Evolutionary conservation across 2,329 filamentous ascomycete genomes (phyloP).

Genomic region (Stachybotrys elegans): DNA sequence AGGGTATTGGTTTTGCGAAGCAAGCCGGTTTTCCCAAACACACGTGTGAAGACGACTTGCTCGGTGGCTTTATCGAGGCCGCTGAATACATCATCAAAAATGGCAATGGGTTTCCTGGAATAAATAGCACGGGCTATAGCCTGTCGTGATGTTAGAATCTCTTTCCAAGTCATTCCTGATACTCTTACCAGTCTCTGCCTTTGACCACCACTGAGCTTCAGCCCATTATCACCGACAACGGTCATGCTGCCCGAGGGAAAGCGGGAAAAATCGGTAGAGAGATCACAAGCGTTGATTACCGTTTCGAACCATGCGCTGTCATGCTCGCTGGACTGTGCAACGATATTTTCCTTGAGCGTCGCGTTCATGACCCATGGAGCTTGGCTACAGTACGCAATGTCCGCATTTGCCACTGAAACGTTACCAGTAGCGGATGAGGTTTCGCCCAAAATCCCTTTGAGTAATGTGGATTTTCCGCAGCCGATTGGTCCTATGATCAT

Average conservation of each 20-base stretch:
- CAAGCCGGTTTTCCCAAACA: conserved; percentile 31
- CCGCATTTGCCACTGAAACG: conserved; percentile 15
- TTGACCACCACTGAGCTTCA: conserved; percentile 29
- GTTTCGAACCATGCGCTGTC: conserved; percentile 24
- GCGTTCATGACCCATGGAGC: conserved; percentile 28
- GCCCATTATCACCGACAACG: conserved; percentile 23
- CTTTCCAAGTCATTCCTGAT: not conserved
- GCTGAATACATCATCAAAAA: conserved; percentile 35
- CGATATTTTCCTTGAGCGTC: conserved; percentile 27
- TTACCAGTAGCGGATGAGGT: conserved; percentile 12
- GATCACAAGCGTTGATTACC: conserved; percentile 28
- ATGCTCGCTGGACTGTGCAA: conserved; percentile 21
- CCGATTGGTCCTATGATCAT: conserved; percentile 25
- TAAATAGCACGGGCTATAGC: conserved; percentile 28
- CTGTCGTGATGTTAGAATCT: conserved; percentile 7
- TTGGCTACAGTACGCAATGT: conserved; percentile 24
- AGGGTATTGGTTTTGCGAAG: conserved; percentile 23
- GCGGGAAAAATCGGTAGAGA: conserved; percentile 20
- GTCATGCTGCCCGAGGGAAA: conserved; percentile 19
- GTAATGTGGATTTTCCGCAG: conserved; percentile 24
- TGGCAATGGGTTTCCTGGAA: conserved; percentile 23
- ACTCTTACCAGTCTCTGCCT: conserved; percentile 25
- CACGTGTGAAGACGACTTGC: conserved; percentile 30
- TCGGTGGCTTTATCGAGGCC: conserved; percentile 36
- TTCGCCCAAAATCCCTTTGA: conserved; percentile 26